Conservation (phyloP, 306 rosid species). For the Hippophae gyantsensis region DNA sequence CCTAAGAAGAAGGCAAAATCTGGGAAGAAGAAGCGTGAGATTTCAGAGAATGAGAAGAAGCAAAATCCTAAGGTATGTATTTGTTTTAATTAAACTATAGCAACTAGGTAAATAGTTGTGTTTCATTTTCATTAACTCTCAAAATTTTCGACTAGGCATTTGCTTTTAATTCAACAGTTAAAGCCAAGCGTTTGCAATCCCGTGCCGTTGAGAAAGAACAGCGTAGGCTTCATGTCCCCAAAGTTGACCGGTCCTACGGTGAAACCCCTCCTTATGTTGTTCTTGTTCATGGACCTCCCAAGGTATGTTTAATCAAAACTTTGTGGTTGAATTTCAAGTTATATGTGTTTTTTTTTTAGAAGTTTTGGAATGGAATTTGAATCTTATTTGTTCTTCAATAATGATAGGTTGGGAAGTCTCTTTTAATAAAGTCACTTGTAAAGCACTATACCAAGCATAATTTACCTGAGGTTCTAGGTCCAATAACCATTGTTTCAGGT, state of each 20-base stretch:
- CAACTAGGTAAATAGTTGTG: neutral
- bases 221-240: slow-evolving; percentile 77
- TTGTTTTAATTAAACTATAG: neutral
- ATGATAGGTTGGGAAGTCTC: slow-evolving; percentile 84
- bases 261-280: slow-evolving; percentile 74
- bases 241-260: slow-evolving; percentile 69
- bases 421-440: slow-evolving; percentile 62
- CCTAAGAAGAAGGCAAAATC: slow-evolving; percentile 35
- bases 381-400: neutral
- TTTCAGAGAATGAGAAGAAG: slow-evolving; percentile 29
- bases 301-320: slow-evolving; percentile 27
- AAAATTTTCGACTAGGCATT: slow-evolving; percentile 33
- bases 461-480: slow-evolving; percentile 77
- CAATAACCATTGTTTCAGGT: slow-evolving; percentile 90
- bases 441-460: slow-evolving; percentile 88
- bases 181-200: slow-evolving; percentile 75
- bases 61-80: slow-evolving; percentile 56
- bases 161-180: slow-evolving; percentile 61
- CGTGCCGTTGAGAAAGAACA: slow-evolving; percentile 93
- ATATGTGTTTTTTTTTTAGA: neutral
- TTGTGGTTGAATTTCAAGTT: neutral
- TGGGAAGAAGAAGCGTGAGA: slow-evolving; percentile 40
- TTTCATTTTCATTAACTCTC: neutral
- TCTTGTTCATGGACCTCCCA: slow-evolving; percentile 93
- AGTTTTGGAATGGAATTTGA: neutral